Conservation (phyloP, 208 protist genomes). For the Crithidia sp. region DNA sequence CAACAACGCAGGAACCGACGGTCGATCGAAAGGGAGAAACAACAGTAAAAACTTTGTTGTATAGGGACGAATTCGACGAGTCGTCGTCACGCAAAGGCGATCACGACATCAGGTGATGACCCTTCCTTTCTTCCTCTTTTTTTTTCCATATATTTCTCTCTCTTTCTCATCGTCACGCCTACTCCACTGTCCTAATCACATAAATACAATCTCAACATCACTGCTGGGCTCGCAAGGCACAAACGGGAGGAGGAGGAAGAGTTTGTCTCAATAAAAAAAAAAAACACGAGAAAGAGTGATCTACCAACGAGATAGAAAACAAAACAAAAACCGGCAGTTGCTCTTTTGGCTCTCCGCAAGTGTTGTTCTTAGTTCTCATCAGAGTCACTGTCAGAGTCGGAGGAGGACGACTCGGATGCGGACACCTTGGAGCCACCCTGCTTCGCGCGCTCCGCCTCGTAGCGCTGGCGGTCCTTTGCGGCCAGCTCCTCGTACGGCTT, state of each 20-base stretch:
- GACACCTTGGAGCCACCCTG: slow-evolving; percentile 28
- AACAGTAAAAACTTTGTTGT: too few relatives aligned
- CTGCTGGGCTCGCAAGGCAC: not conserved
- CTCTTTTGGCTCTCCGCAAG: not conserved
- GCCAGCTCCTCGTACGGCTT: slow-evolving; percentile 84
- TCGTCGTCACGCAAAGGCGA: too few relatives aligned
- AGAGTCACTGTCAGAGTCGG: slow-evolving; percentile 37
- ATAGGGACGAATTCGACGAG: too few relatives aligned
- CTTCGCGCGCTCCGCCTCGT: slow-evolving; percentile 63
- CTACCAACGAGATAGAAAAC: not conserved
- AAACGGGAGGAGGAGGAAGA: not conserved
- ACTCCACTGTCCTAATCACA: too few relatives aligned
- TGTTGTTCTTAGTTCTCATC: slow-evolving; percentile 23
- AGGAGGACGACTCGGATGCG: slow-evolving; percentile 24
- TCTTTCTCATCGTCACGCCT: too few relatives aligned
- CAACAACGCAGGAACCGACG: not conserved
- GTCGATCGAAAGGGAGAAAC: too few relatives aligned
- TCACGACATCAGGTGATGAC: too few relatives aligned
- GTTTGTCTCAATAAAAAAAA: not conserved
- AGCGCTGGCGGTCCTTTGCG: slow-evolving; percentile 82
- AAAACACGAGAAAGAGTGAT: slow-evolving; percentile 15
- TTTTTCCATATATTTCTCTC: too few relatives aligned
- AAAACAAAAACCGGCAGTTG: too few relatives aligned
- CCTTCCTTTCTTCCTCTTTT: too few relatives aligned
- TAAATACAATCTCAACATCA: too few relatives aligned